Evolutionary conservation across 169 alveolate species (phyloP).

Genomic region (Eimeria acervulina): DNA sequence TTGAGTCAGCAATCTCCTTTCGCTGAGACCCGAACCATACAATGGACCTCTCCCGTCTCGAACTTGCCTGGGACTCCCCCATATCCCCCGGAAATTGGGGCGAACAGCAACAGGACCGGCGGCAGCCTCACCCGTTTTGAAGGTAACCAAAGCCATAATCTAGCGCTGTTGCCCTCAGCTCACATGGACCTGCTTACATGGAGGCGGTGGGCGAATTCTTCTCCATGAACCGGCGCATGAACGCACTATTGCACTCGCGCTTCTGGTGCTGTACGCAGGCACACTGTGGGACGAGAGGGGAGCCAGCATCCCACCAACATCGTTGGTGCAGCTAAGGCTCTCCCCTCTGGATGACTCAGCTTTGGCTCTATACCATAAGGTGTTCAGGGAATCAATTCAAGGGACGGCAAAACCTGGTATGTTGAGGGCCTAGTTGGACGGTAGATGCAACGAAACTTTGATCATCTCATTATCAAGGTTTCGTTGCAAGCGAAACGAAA

Average conservation of each 20-base stretch:
- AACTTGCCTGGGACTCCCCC: neutral
- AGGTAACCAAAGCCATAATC: neutral
- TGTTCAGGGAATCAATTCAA: constrained; percentile 30
- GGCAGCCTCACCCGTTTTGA: neutral
- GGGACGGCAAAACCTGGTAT: constrained; percentile 39
- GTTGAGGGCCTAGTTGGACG: neutral
- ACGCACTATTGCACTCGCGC: neutral
- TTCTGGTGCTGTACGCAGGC: constrained; percentile 21
- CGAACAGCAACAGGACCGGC: neutral
- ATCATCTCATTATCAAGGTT: no score
- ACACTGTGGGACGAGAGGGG: neutral
- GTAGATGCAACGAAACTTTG: neutral
- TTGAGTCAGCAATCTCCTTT: neutral
- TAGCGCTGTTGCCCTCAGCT: neutral
- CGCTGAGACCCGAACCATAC: neutral
- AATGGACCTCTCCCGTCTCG: neutral
- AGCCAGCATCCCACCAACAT: neutral
- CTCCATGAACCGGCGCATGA: neutral
- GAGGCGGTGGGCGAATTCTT: neutral
- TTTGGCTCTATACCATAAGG: constrained; percentile 42
- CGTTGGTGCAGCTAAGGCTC: neutral
- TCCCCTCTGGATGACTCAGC: constrained; percentile 9
- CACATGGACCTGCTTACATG: neutral
- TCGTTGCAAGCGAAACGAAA: no score
- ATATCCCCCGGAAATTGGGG: neutral